Conservation (phyloP, 805 yeast genomes). For the Huiozyma sinensis region DNA sequence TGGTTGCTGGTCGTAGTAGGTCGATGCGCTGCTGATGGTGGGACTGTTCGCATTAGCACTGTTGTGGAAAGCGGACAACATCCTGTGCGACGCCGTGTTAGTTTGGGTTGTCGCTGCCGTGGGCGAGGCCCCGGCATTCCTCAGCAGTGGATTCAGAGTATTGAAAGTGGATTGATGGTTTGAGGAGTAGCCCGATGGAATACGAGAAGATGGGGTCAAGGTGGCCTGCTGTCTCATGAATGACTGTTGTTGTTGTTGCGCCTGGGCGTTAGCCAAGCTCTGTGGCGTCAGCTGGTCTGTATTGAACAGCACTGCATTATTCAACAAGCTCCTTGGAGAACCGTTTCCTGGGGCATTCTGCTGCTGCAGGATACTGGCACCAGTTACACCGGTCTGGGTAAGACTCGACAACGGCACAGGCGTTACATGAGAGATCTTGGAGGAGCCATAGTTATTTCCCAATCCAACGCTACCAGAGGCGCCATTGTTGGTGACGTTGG, state of each 20-base stretch:
- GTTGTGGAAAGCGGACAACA: slow-evolving; percentile 8
- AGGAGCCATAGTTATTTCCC: not conserved
- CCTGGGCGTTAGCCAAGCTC: not conserved
- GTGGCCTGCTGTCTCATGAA: slow-evolving; percentile 23
- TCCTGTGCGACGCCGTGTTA: slow-evolving; percentile 13
- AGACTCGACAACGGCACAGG: not conserved
- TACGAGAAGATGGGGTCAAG: slow-evolving; percentile 25
- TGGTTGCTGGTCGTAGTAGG: slow-evolving; percentile 14
- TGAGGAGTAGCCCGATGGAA: slow-evolving; percentile 28
- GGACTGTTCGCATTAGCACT: slow-evolving; percentile 2
- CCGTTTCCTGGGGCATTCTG: not conserved
- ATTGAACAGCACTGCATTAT: too few species aligned
- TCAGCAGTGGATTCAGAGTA: slow-evolving; percentile 23
- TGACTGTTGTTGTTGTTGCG: slow-evolving; percentile 22
- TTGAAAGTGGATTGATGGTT: slow-evolving; percentile 15
- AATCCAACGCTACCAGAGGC: slow-evolving; percentile 3
- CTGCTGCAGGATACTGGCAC: not conserved
- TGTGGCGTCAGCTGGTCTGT: slow-evolving; percentile 1
- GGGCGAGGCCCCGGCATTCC: slow-evolving; percentile 22
- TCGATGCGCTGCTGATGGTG: slow-evolving; percentile 1
- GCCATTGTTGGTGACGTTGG: slow-evolving; percentile 5
- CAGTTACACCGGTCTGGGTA: not conserved
- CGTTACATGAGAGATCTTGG: too few species aligned
- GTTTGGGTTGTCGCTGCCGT: slow-evolving; percentile 13
- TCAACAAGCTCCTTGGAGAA: too few species aligned